phyloP scores from a whole-genome alignment of 2,329 filamentous ascomycete species.

The Huntiella decipiens region DNA sequence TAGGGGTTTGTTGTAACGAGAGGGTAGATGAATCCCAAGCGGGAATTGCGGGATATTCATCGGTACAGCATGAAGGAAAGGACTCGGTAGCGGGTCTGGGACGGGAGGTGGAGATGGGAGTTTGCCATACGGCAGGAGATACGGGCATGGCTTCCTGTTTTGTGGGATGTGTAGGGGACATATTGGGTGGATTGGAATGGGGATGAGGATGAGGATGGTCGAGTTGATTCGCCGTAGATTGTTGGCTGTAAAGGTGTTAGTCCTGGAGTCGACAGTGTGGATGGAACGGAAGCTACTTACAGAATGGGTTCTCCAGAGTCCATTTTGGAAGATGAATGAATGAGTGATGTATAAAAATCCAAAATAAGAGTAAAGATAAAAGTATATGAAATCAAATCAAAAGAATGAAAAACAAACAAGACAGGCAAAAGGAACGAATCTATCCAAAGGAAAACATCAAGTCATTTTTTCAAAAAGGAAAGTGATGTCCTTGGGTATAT shows the following conservation, averaged over 20 bases:
- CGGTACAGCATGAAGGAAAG: constrained; percentile 36
- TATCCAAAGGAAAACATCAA: not conserved
- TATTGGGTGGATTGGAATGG: too few relatives aligned
- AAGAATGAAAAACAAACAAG: constrained; percentile 5
- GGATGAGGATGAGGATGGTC: too few relatives aligned
- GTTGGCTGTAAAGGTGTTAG: constrained; percentile 9
- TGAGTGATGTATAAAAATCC: not conserved
- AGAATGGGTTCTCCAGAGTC: constrained; percentile 31
- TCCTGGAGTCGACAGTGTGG: not conserved
- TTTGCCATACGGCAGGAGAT: constrained; percentile 32
- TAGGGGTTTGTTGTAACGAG: constrained; percentile 30
- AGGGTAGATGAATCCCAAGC: constrained; percentile 39
- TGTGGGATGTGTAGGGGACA: too few relatives aligned
- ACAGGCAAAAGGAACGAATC: constrained; percentile 5
- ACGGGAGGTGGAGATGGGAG: constrained; percentile 31
- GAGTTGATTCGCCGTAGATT: constrained; percentile 16
- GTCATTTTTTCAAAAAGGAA: too few relatives aligned
- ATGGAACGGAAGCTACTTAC: constrained; percentile 22
- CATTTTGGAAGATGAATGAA: constrained; percentile 21
- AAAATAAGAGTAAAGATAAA: not conserved
- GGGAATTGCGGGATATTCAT: constrained; percentile 31
- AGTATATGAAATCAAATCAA: not conserved
- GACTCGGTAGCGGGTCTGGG: constrained; percentile 39
- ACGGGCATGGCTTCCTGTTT: constrained; percentile 23
- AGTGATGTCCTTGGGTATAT: too few relatives aligned